phyloP scores from a whole-genome alignment of 108 stramenopile genomes.

The Pinguiococcus pyrenoidosus region DNA sequence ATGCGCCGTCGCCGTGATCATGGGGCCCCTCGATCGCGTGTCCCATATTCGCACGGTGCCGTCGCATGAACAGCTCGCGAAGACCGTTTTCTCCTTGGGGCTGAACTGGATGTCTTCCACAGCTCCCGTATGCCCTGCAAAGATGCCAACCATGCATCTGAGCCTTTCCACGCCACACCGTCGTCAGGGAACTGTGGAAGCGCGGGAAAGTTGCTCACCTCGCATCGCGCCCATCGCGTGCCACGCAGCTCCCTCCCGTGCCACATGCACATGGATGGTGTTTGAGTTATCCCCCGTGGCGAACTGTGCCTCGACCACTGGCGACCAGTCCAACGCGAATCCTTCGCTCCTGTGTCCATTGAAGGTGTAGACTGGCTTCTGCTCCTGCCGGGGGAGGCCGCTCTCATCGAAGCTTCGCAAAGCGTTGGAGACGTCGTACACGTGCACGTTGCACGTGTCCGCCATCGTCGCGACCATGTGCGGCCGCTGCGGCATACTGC shows the following conservation, averaged over 20 bases:
- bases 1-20: constrained; percentile 58
- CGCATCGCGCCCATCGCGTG: too few relatives aligned
- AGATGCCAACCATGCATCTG: too few relatives aligned
- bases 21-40: constrained; percentile 49
- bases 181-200: constrained; percentile 4
- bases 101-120: constrained; percentile 94
- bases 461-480: constrained; percentile 80
- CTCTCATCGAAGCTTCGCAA: neutral
- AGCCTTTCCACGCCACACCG: too few relatives aligned
- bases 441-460: constrained; percentile 64
- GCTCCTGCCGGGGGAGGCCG: constrained; percentile 5
- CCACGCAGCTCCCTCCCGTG: constrained; percentile 2
- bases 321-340: constrained; percentile 84
- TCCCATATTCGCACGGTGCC: constrained; percentile 78
- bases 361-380: constrained; percentile 7
- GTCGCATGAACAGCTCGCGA: constrained; percentile 59
- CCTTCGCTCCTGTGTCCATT: constrained; percentile 48
- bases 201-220: too few relatives aligned
- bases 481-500: constrained; percentile 75
- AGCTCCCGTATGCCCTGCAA: constrained; percentile 35
- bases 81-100: constrained; percentile 83
- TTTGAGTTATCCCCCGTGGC: constrained; percentile 80
- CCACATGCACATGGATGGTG: constrained; percentile 44
- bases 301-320: constrained; percentile 48
- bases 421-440: constrained; percentile 56